A percentile compares a stretch with the other conserved stretches of the same genome.
phyloP scores from a whole-genome alignment of 2,329 filamentous ascomycete species.

The Beauveria caledonica region DNA sequence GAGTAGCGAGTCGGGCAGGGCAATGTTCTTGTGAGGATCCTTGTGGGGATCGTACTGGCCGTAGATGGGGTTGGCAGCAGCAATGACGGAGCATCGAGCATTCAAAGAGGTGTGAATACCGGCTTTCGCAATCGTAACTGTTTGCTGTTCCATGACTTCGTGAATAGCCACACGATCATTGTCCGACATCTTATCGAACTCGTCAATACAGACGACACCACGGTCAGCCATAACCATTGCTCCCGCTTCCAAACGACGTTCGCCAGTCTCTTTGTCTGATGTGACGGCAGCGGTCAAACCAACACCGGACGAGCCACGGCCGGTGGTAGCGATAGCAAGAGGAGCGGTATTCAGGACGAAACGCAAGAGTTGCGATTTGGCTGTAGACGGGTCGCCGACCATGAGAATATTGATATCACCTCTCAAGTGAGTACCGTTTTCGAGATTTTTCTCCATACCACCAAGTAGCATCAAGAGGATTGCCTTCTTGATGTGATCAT shows the following conservation, averaged over 20 bases:
- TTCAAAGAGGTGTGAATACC: slow-evolving; percentile 97
- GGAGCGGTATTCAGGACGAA: slow-evolving; percentile 97
- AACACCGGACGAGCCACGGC: slow-evolving; percentile 91
- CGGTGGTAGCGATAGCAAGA: slow-evolving; percentile 91
- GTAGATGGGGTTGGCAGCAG: slow-evolving; percentile 94
- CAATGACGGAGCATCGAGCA: slow-evolving; percentile 90
- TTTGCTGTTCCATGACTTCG: slow-evolving; percentile 99
- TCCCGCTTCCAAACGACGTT: slow-evolving; percentile 88
- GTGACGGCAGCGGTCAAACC: slow-evolving; percentile 97
- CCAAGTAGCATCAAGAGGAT: slow-evolving; percentile 91
- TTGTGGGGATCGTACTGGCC: slow-evolving; percentile 98
- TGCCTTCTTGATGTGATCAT: slow-evolving; percentile 96
- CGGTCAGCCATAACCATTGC: slow-evolving; percentile 98
- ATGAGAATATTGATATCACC: slow-evolving; percentile 99
- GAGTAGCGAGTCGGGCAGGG: slow-evolving; percentile 87
- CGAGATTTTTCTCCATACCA: slow-evolving; percentile 96
- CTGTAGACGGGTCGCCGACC: slow-evolving; percentile 97
- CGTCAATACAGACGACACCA: slow-evolving; percentile 96
- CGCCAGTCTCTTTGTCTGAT: slow-evolving; percentile 93
- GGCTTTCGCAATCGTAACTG: slow-evolving; percentile 96
- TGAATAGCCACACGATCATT: slow-evolving; percentile 96
- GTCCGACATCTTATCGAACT: slow-evolving; percentile 99
- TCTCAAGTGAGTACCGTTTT: slow-evolving; percentile 94
- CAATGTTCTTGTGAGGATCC: slow-evolving; percentile 97
- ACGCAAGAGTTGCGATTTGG: slow-evolving; percentile 93